Evolutionary conservation across 495 filamentous ascomycete species (phyloP).

Genomic region (Aspergillus carlsbadensis): DNA sequence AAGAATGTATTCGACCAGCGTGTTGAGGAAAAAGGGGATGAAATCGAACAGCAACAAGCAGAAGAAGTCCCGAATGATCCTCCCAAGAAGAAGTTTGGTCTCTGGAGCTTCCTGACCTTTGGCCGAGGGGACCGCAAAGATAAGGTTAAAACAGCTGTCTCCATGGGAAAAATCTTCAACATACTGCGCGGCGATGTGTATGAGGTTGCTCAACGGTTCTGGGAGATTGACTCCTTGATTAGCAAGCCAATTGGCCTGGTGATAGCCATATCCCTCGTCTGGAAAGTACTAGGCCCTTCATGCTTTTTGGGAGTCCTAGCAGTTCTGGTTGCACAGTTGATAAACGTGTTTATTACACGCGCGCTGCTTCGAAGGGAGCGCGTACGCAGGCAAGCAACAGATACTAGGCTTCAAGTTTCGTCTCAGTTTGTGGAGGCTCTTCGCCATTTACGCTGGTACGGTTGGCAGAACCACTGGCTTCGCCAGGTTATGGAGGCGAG

Average conservation of each 20-base stretch:
- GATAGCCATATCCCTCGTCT: constrained; percentile 67
- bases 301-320: constrained; percentile 69
- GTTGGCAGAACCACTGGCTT: constrained; percentile 81
- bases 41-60: constrained; percentile 6
- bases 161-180: constrained; percentile 82
- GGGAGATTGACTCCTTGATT: constrained; percentile 70
- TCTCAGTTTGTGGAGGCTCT: constrained; percentile 82
- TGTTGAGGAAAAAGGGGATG: constrained; percentile 16
- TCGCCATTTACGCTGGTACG: constrained; percentile 83
- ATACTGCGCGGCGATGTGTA: constrained; percentile 78
- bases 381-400: constrained; percentile 63
- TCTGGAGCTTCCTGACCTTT: constrained; percentile 22
- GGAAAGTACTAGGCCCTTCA: constrained; percentile 74
- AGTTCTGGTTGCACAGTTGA: constrained; percentile 59
- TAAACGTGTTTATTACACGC: constrained; percentile 64
- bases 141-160: constrained; percentile 57
- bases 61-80: background rate
- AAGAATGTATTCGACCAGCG: constrained; percentile 62
- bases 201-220: constrained; percentile 78
- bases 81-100: constrained; percentile 6
- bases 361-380: constrained; percentile 61
- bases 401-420: constrained; percentile 68
- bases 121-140: constrained; percentile 17
- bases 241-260: constrained; percentile 67
- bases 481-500: constrained; percentile 67